Conservation (phyloP, 371 early-diverging fungal genomes). For the Sporodiniella umbellata region DNA sequence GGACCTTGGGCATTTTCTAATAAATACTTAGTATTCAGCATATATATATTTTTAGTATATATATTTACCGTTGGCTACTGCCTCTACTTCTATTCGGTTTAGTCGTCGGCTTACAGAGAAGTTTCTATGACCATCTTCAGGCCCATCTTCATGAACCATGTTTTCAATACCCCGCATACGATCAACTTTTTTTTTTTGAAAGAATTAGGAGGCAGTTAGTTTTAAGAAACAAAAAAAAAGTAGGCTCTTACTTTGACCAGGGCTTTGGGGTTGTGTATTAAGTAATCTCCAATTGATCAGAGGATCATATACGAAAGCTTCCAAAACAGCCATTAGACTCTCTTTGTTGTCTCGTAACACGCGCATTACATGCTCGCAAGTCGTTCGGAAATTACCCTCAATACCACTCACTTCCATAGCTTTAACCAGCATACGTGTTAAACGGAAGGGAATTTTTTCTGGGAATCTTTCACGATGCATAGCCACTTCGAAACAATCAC, state of each 20-base stretch:
- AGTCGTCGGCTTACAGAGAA: constrained; percentile 47
- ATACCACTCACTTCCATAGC: constrained; percentile 98
- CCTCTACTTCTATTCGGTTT: constrained; percentile 47
- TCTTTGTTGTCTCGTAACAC: constrained; percentile 96
- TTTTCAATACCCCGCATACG: constrained; percentile 41
- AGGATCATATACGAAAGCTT: constrained; percentile 98
- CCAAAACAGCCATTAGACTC: constrained; percentile 96
- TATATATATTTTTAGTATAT: not conserved
- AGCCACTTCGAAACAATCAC: constrained; percentile 98
- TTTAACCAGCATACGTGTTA: constrained; percentile 97
- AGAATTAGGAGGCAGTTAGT: constrained; percentile 4
- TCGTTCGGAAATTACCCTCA: constrained; percentile 94
- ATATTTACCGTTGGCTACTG: constrained; percentile 44
- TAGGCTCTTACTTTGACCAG: constrained; percentile 34
- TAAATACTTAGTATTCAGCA: not conserved
- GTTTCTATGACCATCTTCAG: constrained; percentile 41
- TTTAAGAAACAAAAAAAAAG: not conserved
- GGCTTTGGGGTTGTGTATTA: constrained; percentile 43
- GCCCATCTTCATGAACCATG: constrained; percentile 34
- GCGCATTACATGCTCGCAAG: constrained; percentile 96
- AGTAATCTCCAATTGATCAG: constrained; percentile 90
- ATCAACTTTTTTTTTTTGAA: too few relatives aligned
- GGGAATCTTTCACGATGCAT: constrained; percentile 97
- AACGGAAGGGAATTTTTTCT: constrained; percentile 96
- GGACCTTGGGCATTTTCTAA: constrained; percentile 46